A percentile compares a stretch with the other conserved stretches of the same genome.
phyloP scores from a whole-genome alignment of 495 filamentous ascomycete species.

The Pyronema omphalodes region DNA sequence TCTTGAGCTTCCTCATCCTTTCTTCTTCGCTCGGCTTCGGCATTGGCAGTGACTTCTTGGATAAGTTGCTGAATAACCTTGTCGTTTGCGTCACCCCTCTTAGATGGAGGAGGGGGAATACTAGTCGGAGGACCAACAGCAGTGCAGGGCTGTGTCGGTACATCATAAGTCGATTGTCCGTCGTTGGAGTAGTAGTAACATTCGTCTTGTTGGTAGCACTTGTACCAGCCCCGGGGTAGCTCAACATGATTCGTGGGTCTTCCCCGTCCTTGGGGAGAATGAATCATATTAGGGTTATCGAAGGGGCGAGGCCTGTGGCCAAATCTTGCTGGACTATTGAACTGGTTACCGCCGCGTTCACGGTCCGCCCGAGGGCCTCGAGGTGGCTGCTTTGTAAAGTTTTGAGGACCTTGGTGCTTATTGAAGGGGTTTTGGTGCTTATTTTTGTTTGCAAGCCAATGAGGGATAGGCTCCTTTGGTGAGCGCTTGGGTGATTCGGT shows the following conservation, averaged over 20 bases:
- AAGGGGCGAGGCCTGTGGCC: not conserved
- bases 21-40: slow-evolving; percentile 9
- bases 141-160: slow-evolving; percentile 15
- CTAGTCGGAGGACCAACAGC: slow-evolving; percentile 4
- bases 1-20: slow-evolving; percentile 13
- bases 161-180: slow-evolving; percentile 18
- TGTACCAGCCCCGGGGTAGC: slow-evolving; percentile 23
- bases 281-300: slow-evolving; percentile 1
- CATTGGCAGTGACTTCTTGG: not conserved
- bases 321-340: not conserved
- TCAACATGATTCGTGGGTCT: slow-evolving; percentile 8
- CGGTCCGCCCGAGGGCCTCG: slow-evolving; percentile 18
- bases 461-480: slow-evolving; percentile 1
- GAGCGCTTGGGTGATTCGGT: slow-evolving; percentile 4
- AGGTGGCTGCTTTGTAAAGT: slow-evolving; percentile 19
- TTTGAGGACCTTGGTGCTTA: not conserved
- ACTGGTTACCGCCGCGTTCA: not conserved
- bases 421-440: slow-evolving; percentile 1
- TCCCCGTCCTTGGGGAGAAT: slow-evolving; percentile 7
- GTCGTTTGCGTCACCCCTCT: not conserved
- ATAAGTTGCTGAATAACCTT: not conserved
- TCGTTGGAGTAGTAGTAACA: slow-evolving; percentile 21
- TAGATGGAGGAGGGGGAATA: slow-evolving; percentile 12
- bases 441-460: slow-evolving; percentile 1
- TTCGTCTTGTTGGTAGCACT: slow-evolving; percentile 7